Percentiles rank a stretch among this genome's conserved stretches.
These are phyloP conservation scores for Penicillium sp. DNA, from an alignment of 2,329 filamentous ascomycete species.

Conservation along the genomic window DNA sequence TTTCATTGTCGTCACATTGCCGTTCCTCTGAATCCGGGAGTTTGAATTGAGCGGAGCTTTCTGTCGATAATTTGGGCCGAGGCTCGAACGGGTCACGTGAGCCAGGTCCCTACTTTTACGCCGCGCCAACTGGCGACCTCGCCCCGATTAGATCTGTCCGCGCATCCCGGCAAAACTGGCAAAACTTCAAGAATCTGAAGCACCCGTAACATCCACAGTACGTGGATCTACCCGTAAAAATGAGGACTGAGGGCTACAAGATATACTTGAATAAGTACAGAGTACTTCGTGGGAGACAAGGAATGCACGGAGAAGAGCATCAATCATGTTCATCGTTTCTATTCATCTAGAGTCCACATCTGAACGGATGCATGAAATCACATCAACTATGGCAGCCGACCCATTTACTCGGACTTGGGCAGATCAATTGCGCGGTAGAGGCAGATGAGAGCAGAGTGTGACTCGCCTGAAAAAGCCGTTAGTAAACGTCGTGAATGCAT, in stretches of 20 bases:
- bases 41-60: constrained; percentile 3
- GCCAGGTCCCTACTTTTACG: too few relatives aligned
- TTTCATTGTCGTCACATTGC: constrained; percentile 30
- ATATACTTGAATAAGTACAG: too few relatives aligned
- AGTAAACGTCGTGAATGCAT: constrained; percentile 14
- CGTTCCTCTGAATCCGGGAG: neutral
- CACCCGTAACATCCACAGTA: too few relatives aligned
- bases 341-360: constrained; percentile 24
- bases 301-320: constrained; percentile 5
- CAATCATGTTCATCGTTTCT: constrained; percentile 25
- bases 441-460: constrained; percentile 50
- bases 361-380: constrained; percentile 2
- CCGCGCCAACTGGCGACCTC: too few relatives aligned
- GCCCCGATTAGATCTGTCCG: too few relatives aligned
- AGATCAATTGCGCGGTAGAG: constrained; percentile 51
- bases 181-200: too few relatives aligned
- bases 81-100: constrained; percentile 1
- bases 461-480: constrained; percentile 41
- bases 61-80: neutral
- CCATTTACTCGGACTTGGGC: constrained; percentile 39
- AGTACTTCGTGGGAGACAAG: neutral
- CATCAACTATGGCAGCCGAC: neutral
- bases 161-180: too few relatives aligned
- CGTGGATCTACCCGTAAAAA: neutral
- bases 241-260: neutral